These are phyloP conservation scores for Sphaerulina vaccinii DNA, from an alignment of 2,329 filamentous ascomycete species.

Conservation along the genomic window DNA sequence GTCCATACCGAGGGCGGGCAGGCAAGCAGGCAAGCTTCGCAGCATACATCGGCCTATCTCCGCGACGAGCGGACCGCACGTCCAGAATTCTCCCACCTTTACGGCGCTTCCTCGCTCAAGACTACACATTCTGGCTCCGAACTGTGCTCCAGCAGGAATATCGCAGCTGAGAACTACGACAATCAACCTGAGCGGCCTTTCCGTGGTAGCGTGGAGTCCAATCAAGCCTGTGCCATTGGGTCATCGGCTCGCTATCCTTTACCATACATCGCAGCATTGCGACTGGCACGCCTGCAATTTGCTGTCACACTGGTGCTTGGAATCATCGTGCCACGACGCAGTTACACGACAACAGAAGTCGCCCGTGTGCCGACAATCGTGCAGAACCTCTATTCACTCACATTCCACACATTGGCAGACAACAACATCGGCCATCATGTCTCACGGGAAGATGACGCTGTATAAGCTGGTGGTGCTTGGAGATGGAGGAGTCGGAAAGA, in stretches of 20 bases:
- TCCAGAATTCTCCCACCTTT: conserved; percentile 23
- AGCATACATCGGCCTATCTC: conserved; percentile 20
- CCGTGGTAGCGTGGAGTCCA: conserved; percentile 8
- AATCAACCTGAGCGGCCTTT: conserved; percentile 4
- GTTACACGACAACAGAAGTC: conserved; percentile 14
- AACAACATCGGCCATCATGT: conserved; percentile 28
- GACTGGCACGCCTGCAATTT: conserved; percentile 16
- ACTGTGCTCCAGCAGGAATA: neutral
- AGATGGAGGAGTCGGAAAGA: conserved; percentile 98
- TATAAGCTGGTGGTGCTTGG: conserved; percentile 97
- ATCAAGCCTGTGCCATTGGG: conserved; percentile 16
- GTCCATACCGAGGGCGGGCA: conserved; percentile 7
- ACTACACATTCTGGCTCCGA: conserved; percentile 1
- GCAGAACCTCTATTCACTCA: conserved; percentile 16
- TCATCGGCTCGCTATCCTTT: conserved; percentile 11
- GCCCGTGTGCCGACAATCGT: conserved; percentile 10
- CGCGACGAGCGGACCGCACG: conserved; percentile 22
- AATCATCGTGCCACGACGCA: conserved; percentile 8
- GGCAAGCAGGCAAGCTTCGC: conserved; percentile 14
- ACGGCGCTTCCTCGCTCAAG: conserved; percentile 22
- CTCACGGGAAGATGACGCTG: conserved; percentile 42
- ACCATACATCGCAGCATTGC: conserved; percentile 18
- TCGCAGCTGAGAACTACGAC: conserved; percentile 2
- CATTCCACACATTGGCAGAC: conserved; percentile 11
- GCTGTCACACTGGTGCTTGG: conserved; percentile 17